These are phyloP conservation scores for Lepiota brunneoincarnata DNA, from an alignment of 768 basidiomycete genomes.

Conservation along the genomic window DNA sequence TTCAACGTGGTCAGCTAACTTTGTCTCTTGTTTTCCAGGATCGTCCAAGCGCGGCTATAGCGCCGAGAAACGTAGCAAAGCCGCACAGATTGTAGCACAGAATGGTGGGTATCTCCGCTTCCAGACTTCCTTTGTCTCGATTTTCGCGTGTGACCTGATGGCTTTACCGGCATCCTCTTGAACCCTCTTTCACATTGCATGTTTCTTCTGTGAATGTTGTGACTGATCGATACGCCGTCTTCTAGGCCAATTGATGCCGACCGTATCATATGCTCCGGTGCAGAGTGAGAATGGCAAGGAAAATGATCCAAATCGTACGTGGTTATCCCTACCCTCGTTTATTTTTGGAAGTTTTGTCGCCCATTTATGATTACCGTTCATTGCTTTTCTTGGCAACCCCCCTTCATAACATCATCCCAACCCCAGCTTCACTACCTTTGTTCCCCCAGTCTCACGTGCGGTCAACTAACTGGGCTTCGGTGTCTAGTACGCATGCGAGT, in stretches of 20 bases:
- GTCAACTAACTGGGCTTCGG: conserved; percentile 1
- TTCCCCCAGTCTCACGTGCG: conserved; percentile 3
- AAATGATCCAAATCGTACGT: conserved; percentile 7
- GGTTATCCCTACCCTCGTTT: not conserved
- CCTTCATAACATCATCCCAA: conserved; percentile 6
- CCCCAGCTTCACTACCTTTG: not conserved
- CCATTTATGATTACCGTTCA: conserved; percentile 2
- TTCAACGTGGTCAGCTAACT: conserved; percentile 5
- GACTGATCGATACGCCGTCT: conserved; percentile 4
- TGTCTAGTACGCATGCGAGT: conserved; percentile 9
- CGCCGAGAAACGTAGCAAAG: conserved; percentile 71
- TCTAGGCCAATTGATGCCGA: conserved; percentile 44
- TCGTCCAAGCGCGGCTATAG: conserved; percentile 66
- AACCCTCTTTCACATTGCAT: conserved; percentile 1
- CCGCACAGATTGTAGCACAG: conserved; percentile 61
- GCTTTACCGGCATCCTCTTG: not conserved
- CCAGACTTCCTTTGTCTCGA: not conserved
- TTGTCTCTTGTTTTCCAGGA: conserved; percentile 21
- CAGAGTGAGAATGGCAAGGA: conserved; percentile 28
- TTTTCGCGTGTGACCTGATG: conserved; percentile 1
- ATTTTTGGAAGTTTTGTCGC: conserved; percentile 8
- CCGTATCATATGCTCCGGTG: conserved; percentile 36
- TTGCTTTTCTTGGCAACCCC: not conserved
- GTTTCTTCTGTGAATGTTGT: conserved; percentile 8
- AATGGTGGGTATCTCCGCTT: conserved; percentile 44